These are phyloP conservation scores for Herpotrichia juniperi DNA, from an alignment of 2,329 filamentous ascomycete genomes.

Conservation along the genomic window DNA sequence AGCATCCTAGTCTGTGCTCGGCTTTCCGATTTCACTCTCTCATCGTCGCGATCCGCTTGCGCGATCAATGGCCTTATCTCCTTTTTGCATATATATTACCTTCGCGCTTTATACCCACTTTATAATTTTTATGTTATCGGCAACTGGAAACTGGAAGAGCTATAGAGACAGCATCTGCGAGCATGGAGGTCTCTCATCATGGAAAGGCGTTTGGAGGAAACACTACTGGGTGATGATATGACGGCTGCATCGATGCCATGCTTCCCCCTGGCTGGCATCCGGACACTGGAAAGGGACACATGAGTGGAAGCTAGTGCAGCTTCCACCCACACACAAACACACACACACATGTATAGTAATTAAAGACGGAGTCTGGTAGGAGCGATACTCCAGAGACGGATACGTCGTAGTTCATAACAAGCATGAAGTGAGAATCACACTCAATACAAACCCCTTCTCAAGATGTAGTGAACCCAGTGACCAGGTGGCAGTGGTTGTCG, in stretches of 20 bases:
- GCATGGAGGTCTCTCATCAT: conserved; percentile 26
- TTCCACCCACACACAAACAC: conserved; percentile 6
- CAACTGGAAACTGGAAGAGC: conserved; percentile 18
- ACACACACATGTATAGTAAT: conserved; percentile 9
- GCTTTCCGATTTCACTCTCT: conserved; percentile 29
- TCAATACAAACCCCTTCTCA: neutral
- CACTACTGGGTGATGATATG: conserved; percentile 22
- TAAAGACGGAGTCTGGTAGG: neutral
- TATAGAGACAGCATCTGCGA: conserved; percentile 24
- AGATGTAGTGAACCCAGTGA: neutral
- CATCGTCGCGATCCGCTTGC: conserved; percentile 15
- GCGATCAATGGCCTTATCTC: conserved; percentile 33
- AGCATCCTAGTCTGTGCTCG: conserved; percentile 45
- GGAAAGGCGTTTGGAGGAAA: conserved; percentile 31
- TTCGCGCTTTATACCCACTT: conserved; percentile 47
- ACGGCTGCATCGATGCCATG: conserved; percentile 30
- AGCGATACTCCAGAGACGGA: neutral
- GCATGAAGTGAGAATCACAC: conserved; percentile 3
- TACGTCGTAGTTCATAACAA: conserved; percentile 2
- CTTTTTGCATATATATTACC: conserved; percentile 46
- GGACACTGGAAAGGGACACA: conserved; percentile 15
- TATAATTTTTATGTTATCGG: conserved; percentile 43
- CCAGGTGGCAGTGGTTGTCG: neutral
- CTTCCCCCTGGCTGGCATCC: conserved; percentile 20
- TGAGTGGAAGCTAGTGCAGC: conserved; percentile 29